A percentile compares a stretch with the other conserved stretches of the same genome.
Conservation (phyloP, 257 asterid species). For the Handroanthus guayacan region DNA sequence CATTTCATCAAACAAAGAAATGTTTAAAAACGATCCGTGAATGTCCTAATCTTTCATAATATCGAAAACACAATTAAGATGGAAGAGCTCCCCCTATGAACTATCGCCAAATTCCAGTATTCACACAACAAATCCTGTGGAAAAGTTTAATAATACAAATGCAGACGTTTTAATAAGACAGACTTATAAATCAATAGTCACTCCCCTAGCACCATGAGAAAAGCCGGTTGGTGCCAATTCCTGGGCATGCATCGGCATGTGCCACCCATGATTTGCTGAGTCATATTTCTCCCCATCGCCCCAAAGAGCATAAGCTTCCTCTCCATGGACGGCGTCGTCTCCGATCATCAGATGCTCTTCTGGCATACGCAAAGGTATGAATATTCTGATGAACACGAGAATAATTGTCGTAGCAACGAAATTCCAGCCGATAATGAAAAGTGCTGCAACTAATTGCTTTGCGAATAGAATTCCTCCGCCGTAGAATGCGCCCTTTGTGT, state of each 20-base stretch:
- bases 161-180: neutral
- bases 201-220: conserved; percentile 71
- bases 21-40: no score
- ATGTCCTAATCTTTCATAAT: no score
- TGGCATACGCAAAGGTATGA: conserved; percentile 84
- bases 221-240: conserved; percentile 44
- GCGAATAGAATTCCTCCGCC: conserved; percentile 66
- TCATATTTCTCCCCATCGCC: conserved; percentile 92
- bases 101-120: conserved; percentile 14
- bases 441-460: conserved; percentile 82
- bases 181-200: conserved; percentile 61
- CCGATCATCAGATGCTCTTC: conserved; percentile 85
- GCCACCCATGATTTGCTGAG: conserved; percentile 70
- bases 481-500: conserved; percentile 77
- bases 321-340: conserved; percentile 94
- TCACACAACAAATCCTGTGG: conserved; percentile 29
- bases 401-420: conserved; percentile 63
- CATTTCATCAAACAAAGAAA: no score
- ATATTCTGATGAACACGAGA: conserved; percentile 55
- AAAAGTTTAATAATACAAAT: conserved; percentile 1
- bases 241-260: conserved; percentile 45
- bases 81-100: neutral
- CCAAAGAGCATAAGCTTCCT: conserved; percentile 93
- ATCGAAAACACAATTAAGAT: neutral
- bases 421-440: conserved; percentile 82